Evolutionary conservation across 805 yeast genomes (phyloP).

Genomic region (Monosporozyma aerobia): DNA sequence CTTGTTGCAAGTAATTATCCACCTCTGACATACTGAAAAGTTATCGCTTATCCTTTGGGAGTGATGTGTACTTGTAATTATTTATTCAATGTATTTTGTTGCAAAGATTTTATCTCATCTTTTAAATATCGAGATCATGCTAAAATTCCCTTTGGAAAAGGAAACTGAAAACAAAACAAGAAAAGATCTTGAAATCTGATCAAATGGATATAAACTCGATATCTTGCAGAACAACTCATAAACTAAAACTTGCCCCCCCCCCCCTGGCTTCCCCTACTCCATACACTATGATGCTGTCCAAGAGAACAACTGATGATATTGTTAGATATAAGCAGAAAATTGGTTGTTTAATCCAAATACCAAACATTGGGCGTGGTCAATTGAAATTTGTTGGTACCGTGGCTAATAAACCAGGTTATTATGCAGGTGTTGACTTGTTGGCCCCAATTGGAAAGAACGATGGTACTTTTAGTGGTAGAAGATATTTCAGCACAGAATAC

Average conservation of each 20-base stretch:
- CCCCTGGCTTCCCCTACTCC: too few species aligned
- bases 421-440: slow-evolving; percentile 81
- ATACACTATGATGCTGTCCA: background rate
- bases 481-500: slow-evolving; percentile 54
- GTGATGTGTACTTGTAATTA: background rate
- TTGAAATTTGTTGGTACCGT: slow-evolving; percentile 67
- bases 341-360: slow-evolving; percentile 37
- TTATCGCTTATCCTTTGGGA: background rate
- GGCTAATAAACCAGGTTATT: slow-evolving; percentile 60
- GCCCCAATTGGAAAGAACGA: slow-evolving; percentile 69
- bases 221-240: too few species aligned
- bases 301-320: slow-evolving; percentile 3
- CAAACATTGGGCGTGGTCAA: slow-evolving; percentile 63
- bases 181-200: background rate
- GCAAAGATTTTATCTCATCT: background rate
- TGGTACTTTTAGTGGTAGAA: slow-evolving; percentile 68
- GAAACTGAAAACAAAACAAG: background rate
- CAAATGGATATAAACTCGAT: too few species aligned
- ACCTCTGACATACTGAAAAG: slow-evolving; percentile 8
- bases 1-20: slow-evolving; percentile 15
- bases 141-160: background rate
- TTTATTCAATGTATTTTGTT: background rate
- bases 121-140: background rate
- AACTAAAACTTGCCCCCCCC: too few species aligned
- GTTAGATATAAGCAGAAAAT: slow-evolving; percentile 19